Percentiles rank a stretch among this genome's conserved stretches.
These are phyloP conservation scores for Coemansia reversa DNA, from an alignment of 192 early-diverging fungal species.

Conservation along the genomic window DNA sequence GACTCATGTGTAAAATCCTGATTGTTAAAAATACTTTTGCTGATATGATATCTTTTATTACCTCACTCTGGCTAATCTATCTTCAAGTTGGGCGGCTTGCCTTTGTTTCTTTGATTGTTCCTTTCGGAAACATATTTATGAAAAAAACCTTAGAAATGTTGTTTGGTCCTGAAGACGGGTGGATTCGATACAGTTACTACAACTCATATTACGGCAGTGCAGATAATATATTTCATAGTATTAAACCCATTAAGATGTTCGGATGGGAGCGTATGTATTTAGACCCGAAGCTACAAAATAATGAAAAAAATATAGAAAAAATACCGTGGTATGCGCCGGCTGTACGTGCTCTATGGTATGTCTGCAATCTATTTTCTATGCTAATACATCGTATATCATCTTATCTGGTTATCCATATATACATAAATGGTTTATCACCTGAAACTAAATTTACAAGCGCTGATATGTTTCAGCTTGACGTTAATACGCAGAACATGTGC, in stretches of 20 bases:
- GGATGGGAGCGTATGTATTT: conserved; percentile 47
- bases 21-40: neutral
- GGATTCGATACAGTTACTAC: neutral
- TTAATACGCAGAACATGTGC: conserved; percentile 7
- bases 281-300: conserved; percentile 18
- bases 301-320: conserved; percentile 1
- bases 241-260: conserved; percentile 44
- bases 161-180: conserved; percentile 16
- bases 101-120: conserved; percentile 13
- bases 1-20: neutral
- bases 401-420: conserved; percentile 22
- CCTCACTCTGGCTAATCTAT: conserved; percentile 17
- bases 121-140: neutral
- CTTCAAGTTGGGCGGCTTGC: conserved; percentile 24
- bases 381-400: conserved; percentile 15
- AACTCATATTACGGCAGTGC: conserved; percentile 9
- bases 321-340: conserved; percentile 35
- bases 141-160: conserved; percentile 7
- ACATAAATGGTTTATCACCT: neutral
- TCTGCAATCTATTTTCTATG: conserved; percentile 2
- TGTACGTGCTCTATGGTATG: conserved; percentile 16
- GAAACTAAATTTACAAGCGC: conserved; percentile 16
- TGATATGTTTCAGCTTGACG: conserved; percentile 29
- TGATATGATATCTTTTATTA: neutral
- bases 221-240: conserved; percentile 22